Base-by-base conservation (phyloP, 2,329 filamentous ascomycete genomes). In the Penicillium italicum region DNA sequence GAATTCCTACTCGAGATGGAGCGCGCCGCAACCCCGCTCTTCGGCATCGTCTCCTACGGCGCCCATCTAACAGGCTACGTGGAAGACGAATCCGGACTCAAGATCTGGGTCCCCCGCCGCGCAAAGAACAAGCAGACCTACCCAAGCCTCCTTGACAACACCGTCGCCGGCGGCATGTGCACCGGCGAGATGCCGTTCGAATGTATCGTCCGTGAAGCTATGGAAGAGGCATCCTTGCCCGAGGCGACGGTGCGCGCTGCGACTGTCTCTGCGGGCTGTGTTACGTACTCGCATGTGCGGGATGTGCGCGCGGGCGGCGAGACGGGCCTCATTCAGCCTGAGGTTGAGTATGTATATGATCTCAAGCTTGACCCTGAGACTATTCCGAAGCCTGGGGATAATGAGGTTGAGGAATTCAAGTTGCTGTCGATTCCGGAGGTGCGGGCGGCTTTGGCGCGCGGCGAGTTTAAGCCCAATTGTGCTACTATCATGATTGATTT, bases 401-500 rank as follows among this genome's bases (percentile, higher is more conserved):
- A 88, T 50, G 94, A 99, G 76, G 94, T 96, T 5, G 90, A 91
- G 67, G 84, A 85, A 58, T 97, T 97, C 71, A 82, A 85, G 69
- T 79, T 97, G 55, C 86, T 85, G 82, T 85, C 82, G 1, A 80
- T 97, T 38, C 83, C 88, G n/a, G 83, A 96, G 73, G 84, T 95
- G 42, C 83, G 86, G 72, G 78, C 80, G 55, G 85, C 87, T 42
- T 76, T 99, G 68, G 81, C 80, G 16, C 77, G 79, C 50, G 90
- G 89, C 14, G 83, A 87, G 64, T 99, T 93, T 79, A 99, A 99
- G 79, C 89, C 92, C 2, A 97, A 97, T 72, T 97, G 92, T 73
- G 88, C 89, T 14, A 72, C 94, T 55, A 84, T 96, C 45, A 76
- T 94, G 70, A 75, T 97, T 43, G 91, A 97, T 72, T 99, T 97